Conservation (phyloP, 495 filamentous ascomycete genomes). For the Lophiotrema nucula region DNA sequence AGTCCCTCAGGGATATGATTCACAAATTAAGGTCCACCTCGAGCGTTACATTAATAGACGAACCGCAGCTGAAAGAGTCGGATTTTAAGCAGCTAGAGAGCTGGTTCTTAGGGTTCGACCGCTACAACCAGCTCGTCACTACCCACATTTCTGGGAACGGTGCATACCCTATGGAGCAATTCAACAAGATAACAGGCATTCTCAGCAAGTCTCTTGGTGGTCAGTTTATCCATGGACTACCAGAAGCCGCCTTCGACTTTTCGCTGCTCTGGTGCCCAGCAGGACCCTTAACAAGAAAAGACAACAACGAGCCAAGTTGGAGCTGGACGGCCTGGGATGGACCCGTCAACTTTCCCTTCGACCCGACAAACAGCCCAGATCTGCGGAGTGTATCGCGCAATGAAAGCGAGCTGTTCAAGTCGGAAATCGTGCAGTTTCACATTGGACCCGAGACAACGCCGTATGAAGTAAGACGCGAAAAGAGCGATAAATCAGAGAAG, state of each 20-base stretch:
- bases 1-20: slow-evolving; percentile 1
- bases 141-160: background rate
- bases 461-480: slow-evolving; percentile 17
- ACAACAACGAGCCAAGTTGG: slow-evolving; percentile 16
- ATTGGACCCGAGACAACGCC: slow-evolving; percentile 12
- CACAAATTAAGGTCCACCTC: slow-evolving; percentile 16
- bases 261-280: slow-evolving; percentile 30
- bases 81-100: slow-evolving; percentile 17
- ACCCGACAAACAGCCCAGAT: slow-evolving; percentile 26
- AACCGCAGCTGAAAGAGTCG: slow-evolving; percentile 11
- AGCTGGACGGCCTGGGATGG: slow-evolving; percentile 27
- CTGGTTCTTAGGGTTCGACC: slow-evolving; percentile 23
- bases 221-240: slow-evolving; percentile 21
- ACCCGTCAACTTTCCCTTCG: slow-evolving; percentile 27
- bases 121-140: slow-evolving; percentile 30
- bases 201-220: slow-evolving; percentile 20
- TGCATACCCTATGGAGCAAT: background rate
- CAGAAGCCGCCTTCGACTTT: slow-evolving; percentile 26
- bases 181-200: slow-evolving; percentile 11
- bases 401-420: slow-evolving; percentile 16
- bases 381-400: background rate
- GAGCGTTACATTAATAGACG: slow-evolving; percentile 2
- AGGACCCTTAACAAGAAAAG: background rate
- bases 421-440: slow-evolving; percentile 20
- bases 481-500: too few species aligned